Base-by-base conservation (phyloP, 2,329 filamentous ascomycete genomes). In the Madurella fahalii region DNA sequence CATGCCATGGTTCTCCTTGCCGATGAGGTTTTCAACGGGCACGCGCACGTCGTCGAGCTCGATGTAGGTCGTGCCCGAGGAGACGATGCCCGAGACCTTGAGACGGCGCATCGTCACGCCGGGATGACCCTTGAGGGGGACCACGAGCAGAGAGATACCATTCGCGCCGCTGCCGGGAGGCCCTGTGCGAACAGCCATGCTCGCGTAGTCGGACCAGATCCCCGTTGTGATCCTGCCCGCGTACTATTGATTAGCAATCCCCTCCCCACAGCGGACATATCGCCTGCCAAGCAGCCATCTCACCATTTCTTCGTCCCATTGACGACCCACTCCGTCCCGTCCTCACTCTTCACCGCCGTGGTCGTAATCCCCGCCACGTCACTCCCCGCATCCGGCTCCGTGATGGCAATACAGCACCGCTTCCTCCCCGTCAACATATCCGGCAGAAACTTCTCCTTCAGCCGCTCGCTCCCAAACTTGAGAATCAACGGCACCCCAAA, bases 231-330 rank as follows among this genome's bases (percentile, higher is more conserved):
- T 88, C 77, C 75, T 78, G 44, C 8, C 8, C 9, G 9, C 12
- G 18, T 40, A 30, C 16, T 25, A n/a, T n/a, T 9, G 9, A 37
- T 37, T 9, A 37, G 34, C 25, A 25, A 25, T 5, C 34, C 34
- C 13, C 34, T 9, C 4, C 9, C 13, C 4, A 13, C 32, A 16
- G 17, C 15, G 7, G n/a, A 8, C 25, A 49, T 18, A 31, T 9
- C 15, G 5, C 18, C 25, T 32, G 3, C 31, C 31, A 30, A 32
- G 32, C n/a, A 13, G n/a, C 15, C 11, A 46, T n/a, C 54, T 5
- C 18, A 57, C 87, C 87, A 91, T 72, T 91, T 90, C 78, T 90
- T 90, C 0, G 79, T 77, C n/a, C 87, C 87, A 54, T 88, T 90
- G 46, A 90, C 72, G 45, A 90, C 77, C 65, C 86, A 91, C 63